Base-by-base conservation (phyloP, 805 yeast species). In the Metschnikowia amazonensis region DNA sequence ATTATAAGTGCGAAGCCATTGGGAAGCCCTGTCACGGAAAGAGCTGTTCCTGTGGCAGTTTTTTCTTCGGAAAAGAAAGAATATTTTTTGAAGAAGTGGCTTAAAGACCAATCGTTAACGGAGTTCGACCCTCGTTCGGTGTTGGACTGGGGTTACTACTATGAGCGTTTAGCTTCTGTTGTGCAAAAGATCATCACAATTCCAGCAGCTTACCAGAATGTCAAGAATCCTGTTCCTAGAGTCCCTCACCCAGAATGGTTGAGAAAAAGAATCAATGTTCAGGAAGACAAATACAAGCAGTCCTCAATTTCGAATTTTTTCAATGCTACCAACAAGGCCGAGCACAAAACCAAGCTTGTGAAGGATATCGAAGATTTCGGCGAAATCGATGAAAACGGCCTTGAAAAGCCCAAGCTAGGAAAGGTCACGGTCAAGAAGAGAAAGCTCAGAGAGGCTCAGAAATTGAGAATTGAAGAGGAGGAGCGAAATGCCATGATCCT, bases 221-320 rank as follows among this genome's bases (percentile, higher is more conserved):
- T 92, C 14, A 66, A 72, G 11, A 95, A 94, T 58, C 99, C 99
- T 0, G 97, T 95, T 36, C 97, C 97, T 4, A 74, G 97, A 55
- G 92, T 95, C 5, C 79, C 79, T 3, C 97, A 92, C 59, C 99
- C 99, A 0, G 94, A 84, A 25, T 94, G 99, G 99, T 71, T 94
- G 45, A 77, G 75, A 48, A 82, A 76, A 54, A 77, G 76, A 48
- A 80, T 92, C 44, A 73, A 75, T 2, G 67, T 67, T 5, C 77
- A 72, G 45, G 80, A 80, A 44, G 92, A 87, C 60, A 79, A 77
- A 47, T 73, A 78, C 58, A 86, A 86, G 58, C 98, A 92, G 64
- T 72, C 81, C 2, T 77, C 81, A 0, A 67, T 92, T 40, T 63
- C 75, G 1, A 67, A 67, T 2, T 86, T 86, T 60, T 84, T 89